phyloP scores from a whole-genome alignment of 257 asterid species.

The Solanum piurae region DNA sequence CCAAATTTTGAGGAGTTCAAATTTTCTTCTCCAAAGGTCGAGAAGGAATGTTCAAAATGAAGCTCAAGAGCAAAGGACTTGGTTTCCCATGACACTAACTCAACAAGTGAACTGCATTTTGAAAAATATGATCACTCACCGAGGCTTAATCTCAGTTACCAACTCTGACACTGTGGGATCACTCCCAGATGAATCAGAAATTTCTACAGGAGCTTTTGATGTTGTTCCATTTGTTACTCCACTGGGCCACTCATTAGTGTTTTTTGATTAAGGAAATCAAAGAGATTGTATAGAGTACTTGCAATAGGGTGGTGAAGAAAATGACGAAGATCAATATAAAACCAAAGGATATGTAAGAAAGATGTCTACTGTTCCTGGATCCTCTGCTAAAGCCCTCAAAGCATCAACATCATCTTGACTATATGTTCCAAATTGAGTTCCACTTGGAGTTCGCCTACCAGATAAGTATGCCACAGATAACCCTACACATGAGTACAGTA shows the following conservation, averaged over 20 bases:
- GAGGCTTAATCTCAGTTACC: slow-evolving; percentile 88
- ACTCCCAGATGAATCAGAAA: slow-evolving; percentile 33
- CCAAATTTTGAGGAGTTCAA: neutral
- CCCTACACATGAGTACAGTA: slow-evolving; percentile 36
- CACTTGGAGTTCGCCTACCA: slow-evolving; percentile 62
- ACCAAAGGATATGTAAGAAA: slow-evolving; percentile 87
- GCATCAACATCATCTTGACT: slow-evolving; percentile 92
- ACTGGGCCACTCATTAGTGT: slow-evolving; percentile 92
- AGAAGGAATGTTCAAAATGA: neutral
- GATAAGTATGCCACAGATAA: slow-evolving; percentile 75
- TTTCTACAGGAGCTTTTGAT: slow-evolving; percentile 53
- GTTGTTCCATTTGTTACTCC: slow-evolving; percentile 52
- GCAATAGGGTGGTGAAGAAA: neutral
- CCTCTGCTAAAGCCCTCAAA: slow-evolving; percentile 84
- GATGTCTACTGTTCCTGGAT: slow-evolving; percentile 69
- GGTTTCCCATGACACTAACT: neutral
- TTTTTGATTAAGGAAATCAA: slow-evolving; percentile 43
- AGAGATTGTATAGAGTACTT: neutral
- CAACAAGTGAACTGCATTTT: neutral
- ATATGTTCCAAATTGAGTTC: slow-evolving; percentile 65
- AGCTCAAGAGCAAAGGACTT: neutral
- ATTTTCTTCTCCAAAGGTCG: neutral
- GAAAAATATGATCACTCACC: slow-evolving; percentile 36
- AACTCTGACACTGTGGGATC: slow-evolving; percentile 66
- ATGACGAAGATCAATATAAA: slow-evolving; percentile 4